Base-by-base conservation (phyloP, 2,329 filamentous ascomycete genomes). In the Neofusicoccum parvum region DNA sequence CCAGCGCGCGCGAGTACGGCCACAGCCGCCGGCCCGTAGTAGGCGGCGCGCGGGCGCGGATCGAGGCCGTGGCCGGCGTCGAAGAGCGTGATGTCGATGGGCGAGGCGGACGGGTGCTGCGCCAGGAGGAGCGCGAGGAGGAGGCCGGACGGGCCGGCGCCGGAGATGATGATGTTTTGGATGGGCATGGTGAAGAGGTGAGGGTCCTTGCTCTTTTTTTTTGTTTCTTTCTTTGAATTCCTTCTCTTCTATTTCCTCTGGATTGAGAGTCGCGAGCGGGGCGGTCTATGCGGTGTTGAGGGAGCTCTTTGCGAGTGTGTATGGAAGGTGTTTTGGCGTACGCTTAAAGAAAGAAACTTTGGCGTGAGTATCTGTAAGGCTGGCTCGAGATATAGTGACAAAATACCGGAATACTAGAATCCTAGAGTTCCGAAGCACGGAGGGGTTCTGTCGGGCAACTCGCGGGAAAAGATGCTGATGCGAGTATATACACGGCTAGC, bases 11-110 rank as follows among this genome's bases (percentile, higher is more conserved):
- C 72, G 56, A 90, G 80, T 66, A 87, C 86, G 45, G 83, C 83
- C 49, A 87, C 82, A 1, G 86, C 86, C 0, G 86, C 81, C 0
- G 85, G 80, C 3, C 84, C 85, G 72, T 88, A 89, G 74, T 88
- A 86, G 2, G 87, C 85, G 14, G 87, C 87, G 34, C 87, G 85
- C 0, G 87, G 87, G 65, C 86, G 85, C 65, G 83, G 79, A 76
- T 88, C 85, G 51, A 89, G 79, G 63, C 82, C 78, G 32, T 80
- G 72, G 1, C 82, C 80, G 34, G 83, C 82, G 70, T 90, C 87
- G 62, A 89, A 78, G 23, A 88, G 78, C 27, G 82, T 82, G 49
- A 85, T 82, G 36, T n/a, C 11, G 49, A 54, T 54, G 62, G 37
- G 23, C 5, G 41, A 3, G 6, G 80, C 75, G 66, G 88, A 85